phyloP scores from a whole-genome alignment of 495 filamentous ascomycete genomes.

The Sabuloglossum arenarium region DNA sequence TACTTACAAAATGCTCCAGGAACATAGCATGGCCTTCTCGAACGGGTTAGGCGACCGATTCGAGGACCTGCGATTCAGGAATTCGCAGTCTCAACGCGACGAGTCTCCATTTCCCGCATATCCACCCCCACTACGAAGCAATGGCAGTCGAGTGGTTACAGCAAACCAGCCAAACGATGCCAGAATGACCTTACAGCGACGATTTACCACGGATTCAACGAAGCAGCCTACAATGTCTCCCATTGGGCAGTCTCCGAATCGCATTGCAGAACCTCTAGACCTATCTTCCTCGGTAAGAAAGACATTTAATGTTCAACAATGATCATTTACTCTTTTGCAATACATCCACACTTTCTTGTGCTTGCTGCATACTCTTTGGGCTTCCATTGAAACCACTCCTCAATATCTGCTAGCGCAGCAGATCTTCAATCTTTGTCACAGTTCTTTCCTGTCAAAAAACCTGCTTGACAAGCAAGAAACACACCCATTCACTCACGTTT shows the following conservation, averaged over 20 bases:
- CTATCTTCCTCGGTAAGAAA: constrained; percentile 21
- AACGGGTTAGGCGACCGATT: constrained; percentile 42
- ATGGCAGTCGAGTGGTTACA: not conserved
- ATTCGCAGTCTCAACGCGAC: constrained; percentile 47
- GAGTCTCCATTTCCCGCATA: constrained; percentile 51
- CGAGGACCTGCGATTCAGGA: constrained; percentile 60
- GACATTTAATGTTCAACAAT: not conserved
- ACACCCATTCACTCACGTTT: not conserved
- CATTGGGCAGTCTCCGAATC: constrained; percentile 37
- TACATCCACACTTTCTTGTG: constrained; percentile 1
- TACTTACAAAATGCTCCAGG: not conserved
- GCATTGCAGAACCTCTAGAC: constrained; percentile 35
- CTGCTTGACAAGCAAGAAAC: not conserved
- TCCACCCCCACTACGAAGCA: constrained; percentile 28
- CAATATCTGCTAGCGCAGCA: not conserved
- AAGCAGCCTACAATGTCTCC: constrained; percentile 64
- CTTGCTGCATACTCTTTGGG: not conserved
- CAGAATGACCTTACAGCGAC: constrained; percentile 58
- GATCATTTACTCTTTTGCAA: constrained; percentile 20
- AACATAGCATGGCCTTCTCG: constrained; percentile 36
- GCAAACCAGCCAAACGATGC: constrained; percentile 22
- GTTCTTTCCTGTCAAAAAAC: not conserved
- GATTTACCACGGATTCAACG: constrained; percentile 84
- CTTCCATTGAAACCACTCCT: not conserved
- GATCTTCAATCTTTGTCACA: not conserved